Evolutionary conservation across 345 rosid species (phyloP).

Genomic region (Syzygium aqueum): DNA sequence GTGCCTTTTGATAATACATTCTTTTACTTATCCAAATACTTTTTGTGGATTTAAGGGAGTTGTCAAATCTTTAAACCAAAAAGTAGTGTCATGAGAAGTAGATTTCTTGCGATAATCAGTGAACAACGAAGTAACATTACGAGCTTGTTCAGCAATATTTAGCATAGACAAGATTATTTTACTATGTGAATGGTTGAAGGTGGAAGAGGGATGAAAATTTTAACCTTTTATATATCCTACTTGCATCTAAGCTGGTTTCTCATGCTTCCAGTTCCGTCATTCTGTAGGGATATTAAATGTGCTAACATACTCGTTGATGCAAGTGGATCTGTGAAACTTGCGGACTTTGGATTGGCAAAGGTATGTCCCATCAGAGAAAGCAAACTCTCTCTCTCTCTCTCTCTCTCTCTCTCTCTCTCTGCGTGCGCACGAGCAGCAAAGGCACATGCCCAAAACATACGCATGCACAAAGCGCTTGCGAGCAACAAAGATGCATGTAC

Average conservation of each 20-base stretch:
- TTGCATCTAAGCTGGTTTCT: background rate
- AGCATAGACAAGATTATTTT: background rate
- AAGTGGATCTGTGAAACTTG: constrained; percentile 19
- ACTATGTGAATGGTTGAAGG: background rate
- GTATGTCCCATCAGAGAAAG: background rate
- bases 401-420: accelerated
- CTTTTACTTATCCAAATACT: background rate
- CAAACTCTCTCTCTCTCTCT: too few relatives aligned
- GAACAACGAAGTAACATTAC: background rate
- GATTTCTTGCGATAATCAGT: background rate
- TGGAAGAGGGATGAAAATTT: background rate
- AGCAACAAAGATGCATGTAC: too few relatives aligned
- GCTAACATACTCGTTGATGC: constrained; percentile 28
- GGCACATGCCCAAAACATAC: background rate
- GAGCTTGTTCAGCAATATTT: background rate
- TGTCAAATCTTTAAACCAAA: background rate
- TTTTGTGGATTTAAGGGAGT: background rate
- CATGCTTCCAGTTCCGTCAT: background rate
- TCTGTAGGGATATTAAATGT: constrained; percentile 23
- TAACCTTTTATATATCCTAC: background rate
- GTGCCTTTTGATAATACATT: background rate
- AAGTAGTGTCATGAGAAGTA: too few relatives aligned
- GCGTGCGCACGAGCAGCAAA: accelerated
- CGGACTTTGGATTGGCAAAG: constrained; percentile 32
- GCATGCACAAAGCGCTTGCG: background rate